Conservation (phyloP, 2,329 filamentous ascomycete genomes). For the Curvularia sp. region DNA sequence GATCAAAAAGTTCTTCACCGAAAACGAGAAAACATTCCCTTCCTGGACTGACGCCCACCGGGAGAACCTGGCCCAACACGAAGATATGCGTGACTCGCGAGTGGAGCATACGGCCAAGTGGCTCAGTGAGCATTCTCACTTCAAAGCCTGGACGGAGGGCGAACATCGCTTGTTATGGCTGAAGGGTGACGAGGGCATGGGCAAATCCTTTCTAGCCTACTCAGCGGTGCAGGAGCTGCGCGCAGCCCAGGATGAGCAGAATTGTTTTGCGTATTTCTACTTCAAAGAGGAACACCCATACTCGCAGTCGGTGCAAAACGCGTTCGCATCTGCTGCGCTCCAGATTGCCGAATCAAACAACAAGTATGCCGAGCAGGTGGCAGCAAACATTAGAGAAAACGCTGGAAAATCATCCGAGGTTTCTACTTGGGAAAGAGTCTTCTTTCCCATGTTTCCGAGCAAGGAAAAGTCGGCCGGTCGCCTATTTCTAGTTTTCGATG, state of each 20-base stretch:
- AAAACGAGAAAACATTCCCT: not conserved
- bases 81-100: constrained; percentile 1
- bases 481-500: constrained; percentile 1
- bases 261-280: constrained; percentile 45
- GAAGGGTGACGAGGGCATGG: constrained; percentile 3
- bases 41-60: constrained; percentile 1
- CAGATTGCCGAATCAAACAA: constrained; percentile 44
- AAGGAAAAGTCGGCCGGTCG: not conserved
- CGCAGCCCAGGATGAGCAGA: not conserved
- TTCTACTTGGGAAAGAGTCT: constrained; percentile 1
- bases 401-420: constrained; percentile 10
- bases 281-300: constrained; percentile 47
- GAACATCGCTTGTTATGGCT: not conserved
- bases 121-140: not conserved
- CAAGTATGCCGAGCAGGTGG: constrained; percentile 41
- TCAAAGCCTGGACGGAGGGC: constrained; percentile 1
- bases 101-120: not conserved
- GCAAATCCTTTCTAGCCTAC: constrained; percentile 6
- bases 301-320: constrained; percentile 29
- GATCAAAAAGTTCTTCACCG: constrained; percentile 6
- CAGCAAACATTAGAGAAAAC: constrained; percentile 35
- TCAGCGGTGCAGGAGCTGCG: not conserved
- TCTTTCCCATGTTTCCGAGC: constrained; percentile 3
- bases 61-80: not conserved
- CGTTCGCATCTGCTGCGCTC: constrained; percentile 36